Conservation (phyloP, 2,329 filamentous ascomycete genomes). For the Colletotrichum melonis region DNA sequence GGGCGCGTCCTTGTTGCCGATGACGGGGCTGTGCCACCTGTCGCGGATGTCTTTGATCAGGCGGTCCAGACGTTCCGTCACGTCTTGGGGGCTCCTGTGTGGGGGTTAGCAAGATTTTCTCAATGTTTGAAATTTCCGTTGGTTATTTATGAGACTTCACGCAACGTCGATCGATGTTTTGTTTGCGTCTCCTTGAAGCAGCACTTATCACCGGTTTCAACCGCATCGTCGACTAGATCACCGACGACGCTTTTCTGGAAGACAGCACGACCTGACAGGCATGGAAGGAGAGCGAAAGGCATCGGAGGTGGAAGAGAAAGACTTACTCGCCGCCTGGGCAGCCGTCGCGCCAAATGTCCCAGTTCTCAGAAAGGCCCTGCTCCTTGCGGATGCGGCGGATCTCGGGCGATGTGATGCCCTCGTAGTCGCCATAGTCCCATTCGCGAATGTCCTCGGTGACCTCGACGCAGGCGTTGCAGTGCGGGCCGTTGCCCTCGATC, state of each 20-base stretch:
- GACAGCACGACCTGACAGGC: background rate
- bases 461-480: slow-evolving; percentile 71
- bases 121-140: background rate
- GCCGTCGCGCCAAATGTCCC: slow-evolving; percentile 93
- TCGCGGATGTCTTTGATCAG: slow-evolving; percentile 81
- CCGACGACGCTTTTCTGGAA: background rate
- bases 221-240: background rate
- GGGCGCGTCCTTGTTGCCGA: slow-evolving; percentile 55
- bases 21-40: slow-evolving; percentile 71
- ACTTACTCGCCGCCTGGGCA: slow-evolving; percentile 86
- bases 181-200: no score
- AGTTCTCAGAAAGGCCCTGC: slow-evolving; percentile 68
- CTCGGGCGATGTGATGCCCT: slow-evolving; percentile 79
- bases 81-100: slow-evolving; percentile 74
- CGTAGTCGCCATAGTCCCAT: slow-evolving; percentile 91
- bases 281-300: background rate
- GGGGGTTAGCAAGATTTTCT: background rate
- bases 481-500: slow-evolving; percentile 46
- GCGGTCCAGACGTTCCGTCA: slow-evolving; percentile 78
- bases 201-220: background rate
- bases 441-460: slow-evolving; percentile 80
- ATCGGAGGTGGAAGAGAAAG: background rate
- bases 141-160: background rate
- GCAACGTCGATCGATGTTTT: no score
- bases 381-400: slow-evolving; percentile 70